phyloP scores from a whole-genome alignment of 768 basidiomycete species.

The Hemileccinum impolitum region DNA sequence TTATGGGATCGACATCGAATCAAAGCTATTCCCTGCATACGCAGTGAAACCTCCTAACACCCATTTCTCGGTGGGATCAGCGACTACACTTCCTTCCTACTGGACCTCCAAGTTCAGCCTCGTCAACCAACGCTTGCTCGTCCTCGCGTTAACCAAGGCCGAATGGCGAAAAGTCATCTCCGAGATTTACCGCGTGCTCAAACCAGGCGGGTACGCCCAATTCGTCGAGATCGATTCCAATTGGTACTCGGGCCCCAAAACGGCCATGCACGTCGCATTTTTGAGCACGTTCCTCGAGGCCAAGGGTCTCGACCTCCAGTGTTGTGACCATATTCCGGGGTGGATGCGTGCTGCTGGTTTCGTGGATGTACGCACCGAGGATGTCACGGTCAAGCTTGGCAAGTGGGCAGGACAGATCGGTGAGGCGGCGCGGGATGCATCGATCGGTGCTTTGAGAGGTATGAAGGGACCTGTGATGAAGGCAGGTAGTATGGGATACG shows the following conservation, averaged over 20 bases:
- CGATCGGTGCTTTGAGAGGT: constrained; percentile 14
- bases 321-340: constrained; percentile 1
- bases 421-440: constrained; percentile 6
- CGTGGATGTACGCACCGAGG: constrained; percentile 13
- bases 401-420: constrained; percentile 20
- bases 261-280: neutral
- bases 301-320: neutral
- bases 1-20: constrained; percentile 23
- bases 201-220: constrained; percentile 30
- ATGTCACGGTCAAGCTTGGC: constrained; percentile 11
- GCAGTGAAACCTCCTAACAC: neutral
- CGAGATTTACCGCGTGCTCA: constrained; percentile 30
- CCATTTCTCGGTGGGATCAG: constrained; percentile 14
- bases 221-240: constrained; percentile 20
- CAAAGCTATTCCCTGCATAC: constrained; percentile 13
- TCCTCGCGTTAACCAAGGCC: constrained; percentile 21
- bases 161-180: constrained; percentile 24
- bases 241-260: constrained; percentile 6
- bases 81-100: constrained; percentile 21
- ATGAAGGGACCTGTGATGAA: constrained; percentile 22
- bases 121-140: constrained; percentile 32
- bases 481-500: constrained; percentile 21
- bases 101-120: constrained; percentile 30
- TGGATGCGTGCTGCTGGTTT: constrained; percentile 7
- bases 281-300: constrained; percentile 1